Evolutionary conservation across 805 yeast genomes (phyloP), one percentile per base, ranked within the genome.

Genomic region (Metschnikowia borealis): DNA sequence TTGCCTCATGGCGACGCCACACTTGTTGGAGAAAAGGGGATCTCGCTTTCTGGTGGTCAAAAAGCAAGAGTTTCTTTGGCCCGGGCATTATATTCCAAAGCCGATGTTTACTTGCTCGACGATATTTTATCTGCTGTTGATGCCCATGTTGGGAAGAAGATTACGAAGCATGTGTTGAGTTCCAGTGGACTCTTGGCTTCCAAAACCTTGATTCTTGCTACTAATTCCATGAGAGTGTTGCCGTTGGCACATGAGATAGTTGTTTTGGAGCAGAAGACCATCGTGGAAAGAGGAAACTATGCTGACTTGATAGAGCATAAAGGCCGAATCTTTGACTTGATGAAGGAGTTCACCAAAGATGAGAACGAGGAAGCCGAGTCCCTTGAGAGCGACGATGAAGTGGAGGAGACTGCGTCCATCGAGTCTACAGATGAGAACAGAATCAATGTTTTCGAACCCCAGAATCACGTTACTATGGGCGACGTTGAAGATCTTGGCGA

Each of bases 91-190:
- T 84, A 84, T 60, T 67, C 87, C 0, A 68, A 82, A 48, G 74
- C 79, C 2, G 87, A 83, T 63, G 70, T 83, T 6, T 78, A 79
- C 51, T 61, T 84, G 37, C 56, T 84, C 48, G 90, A 84, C 67
- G 90, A 84, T 61, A 74, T 84, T 23, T 68, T 84, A 50, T 78
- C 85, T 55, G 89, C 89, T 2, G 90, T 84, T 17, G 90, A 84
- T 68, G 82, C 87, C 2, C 84, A 84, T 61, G 90, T 84, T 45
- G 82, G 85, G 41, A 77, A 71, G 53, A 77, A 74, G 47, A 77
- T 82, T 47, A 75, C 80, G 54, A 70, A 78, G 5, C 59, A 73
- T 36, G 85, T 83, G 14, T 57, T 68, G 46, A 50, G 67, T 37
- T 60, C 82, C 15, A 70, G 74, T 34, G 87, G 87, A 23, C 55